Evolutionary conservation across 179 eudicot species (phyloP).

Genomic region (Beta lomatogona): DNA sequence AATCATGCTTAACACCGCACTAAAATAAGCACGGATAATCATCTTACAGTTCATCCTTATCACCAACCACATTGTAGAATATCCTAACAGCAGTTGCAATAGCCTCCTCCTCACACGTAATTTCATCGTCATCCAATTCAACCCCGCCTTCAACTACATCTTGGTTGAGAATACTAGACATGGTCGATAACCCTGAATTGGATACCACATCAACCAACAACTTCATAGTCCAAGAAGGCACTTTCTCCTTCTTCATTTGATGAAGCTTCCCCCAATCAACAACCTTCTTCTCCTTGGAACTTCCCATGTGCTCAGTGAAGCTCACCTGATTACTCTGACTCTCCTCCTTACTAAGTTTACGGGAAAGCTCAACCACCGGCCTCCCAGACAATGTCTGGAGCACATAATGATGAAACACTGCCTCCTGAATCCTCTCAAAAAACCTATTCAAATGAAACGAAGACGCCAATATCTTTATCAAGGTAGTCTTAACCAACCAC

Average conservation of each 20-base stretch:
- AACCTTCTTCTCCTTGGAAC: constrained; percentile 28
- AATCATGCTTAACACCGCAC: background rate
- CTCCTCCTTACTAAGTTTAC: constrained; percentile 17
- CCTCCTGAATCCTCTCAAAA: constrained; percentile 49
- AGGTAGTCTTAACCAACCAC: constrained; percentile 45
- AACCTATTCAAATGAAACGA: constrained; percentile 46
- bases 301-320: constrained; percentile 20
- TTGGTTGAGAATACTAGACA: constrained; percentile 32
- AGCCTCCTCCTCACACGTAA: constrained; percentile 45
- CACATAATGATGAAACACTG: constrained; percentile 45
- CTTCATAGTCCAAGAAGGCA: constrained; percentile 49
- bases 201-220: constrained; percentile 40
- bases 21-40: background rate
- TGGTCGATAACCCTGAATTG: constrained; percentile 42
- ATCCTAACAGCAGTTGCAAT: constrained; percentile 40
- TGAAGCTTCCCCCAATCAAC: constrained; percentile 44
- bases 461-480: constrained; percentile 45
- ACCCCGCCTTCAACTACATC: constrained; percentile 35
- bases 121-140: constrained; percentile 39
- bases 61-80: constrained; percentile 32
- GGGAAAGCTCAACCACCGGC: constrained; percentile 36
- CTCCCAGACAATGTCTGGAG: constrained; percentile 44
- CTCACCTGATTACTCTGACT: constrained; percentile 24
- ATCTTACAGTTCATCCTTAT: constrained; percentile 38
- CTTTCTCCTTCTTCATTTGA: constrained; percentile 38